phyloP scores from a whole-genome alignment of 2,329 filamentous ascomycete species.

The Fusarium sterilihyphosum region DNA sequence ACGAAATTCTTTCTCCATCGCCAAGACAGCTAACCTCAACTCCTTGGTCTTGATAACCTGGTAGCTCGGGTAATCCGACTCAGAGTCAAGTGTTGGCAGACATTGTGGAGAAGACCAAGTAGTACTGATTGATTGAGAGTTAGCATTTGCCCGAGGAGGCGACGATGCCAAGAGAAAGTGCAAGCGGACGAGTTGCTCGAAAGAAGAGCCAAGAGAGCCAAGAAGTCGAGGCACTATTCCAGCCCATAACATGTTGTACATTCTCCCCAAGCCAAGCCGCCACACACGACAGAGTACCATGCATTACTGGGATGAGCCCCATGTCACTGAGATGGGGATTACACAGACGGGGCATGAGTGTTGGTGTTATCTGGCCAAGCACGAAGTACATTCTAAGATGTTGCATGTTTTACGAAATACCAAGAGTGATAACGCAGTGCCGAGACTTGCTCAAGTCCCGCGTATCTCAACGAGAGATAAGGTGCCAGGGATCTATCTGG shows the following conservation, averaged over 20 bases:
- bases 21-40: constrained; percentile 34
- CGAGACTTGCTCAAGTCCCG: constrained; percentile 1
- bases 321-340: constrained; percentile 13
- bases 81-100: constrained; percentile 16
- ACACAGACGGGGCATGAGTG: constrained; percentile 20
- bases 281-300: constrained; percentile 28
- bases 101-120: constrained; percentile 22
- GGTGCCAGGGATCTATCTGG: not conserved
- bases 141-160: constrained; percentile 36
- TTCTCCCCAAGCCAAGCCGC: constrained; percentile 32
- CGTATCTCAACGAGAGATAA: constrained; percentile 21
- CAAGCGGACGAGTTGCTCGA: constrained; percentile 23
- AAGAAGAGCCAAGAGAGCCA: constrained; percentile 30
- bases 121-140: constrained; percentile 15
- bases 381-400: constrained; percentile 1
- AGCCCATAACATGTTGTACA: constrained; percentile 37
- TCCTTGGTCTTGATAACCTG: constrained; percentile 19
- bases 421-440: constrained; percentile 27
- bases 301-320: constrained; percentile 10
- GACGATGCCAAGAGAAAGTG: constrained; percentile 33
- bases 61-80: constrained; percentile 28
- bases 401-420: constrained; percentile 15
- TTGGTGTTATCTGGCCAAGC: constrained; percentile 34
- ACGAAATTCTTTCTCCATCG: constrained; percentile 27
- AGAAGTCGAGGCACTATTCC: constrained; percentile 25